Evolutionary conservation across 148 eudicot species (phyloP).

Genomic region (Rhododendron henanense): DNA sequence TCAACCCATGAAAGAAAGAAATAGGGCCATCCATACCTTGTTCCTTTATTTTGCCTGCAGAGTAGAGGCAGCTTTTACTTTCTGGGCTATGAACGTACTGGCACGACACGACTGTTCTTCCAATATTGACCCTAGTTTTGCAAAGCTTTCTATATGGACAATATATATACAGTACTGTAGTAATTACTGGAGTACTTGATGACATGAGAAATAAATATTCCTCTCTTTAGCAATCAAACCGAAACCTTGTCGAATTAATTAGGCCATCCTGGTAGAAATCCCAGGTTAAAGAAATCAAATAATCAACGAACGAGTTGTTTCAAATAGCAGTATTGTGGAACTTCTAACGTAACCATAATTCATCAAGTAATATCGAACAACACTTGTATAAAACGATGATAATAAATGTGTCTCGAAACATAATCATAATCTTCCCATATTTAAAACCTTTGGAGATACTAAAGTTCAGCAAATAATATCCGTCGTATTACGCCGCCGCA

Average conservation of each 20-base stretch:
- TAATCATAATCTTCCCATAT: background rate
- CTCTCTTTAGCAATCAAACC: background rate
- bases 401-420: background rate
- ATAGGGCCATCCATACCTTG: background rate
- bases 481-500: background rate
- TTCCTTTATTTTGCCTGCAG: background rate
- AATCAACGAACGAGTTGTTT: background rate
- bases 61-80: background rate
- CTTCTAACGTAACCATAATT: background rate
- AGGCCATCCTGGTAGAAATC: background rate
- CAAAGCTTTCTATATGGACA: background rate
- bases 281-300: background rate
- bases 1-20: background rate
- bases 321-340: background rate
- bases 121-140: background rate
- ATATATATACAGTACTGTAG: no score
- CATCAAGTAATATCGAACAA: background rate
- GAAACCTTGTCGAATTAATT: background rate
- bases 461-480: background rate
- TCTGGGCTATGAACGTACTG: background rate
- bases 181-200: background rate
- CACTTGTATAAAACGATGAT: background rate
- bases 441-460: background rate
- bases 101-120: background rate
- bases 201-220: background rate